Evolutionary conservation across 768 basidiomycete species (phyloP).

Genomic region (Mycena leptocephala): DNA sequence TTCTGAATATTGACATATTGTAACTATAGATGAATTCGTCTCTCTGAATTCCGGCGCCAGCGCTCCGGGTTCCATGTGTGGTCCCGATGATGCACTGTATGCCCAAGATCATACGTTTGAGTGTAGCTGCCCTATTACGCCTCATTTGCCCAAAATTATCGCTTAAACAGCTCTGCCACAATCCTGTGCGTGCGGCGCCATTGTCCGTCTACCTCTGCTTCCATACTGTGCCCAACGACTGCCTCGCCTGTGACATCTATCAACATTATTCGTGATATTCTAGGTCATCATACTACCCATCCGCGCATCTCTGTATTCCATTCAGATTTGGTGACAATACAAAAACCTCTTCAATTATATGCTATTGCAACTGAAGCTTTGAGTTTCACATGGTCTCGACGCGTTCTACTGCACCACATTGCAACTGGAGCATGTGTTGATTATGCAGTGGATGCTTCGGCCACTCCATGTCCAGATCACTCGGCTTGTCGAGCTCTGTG

Average conservation of each 20-base stretch:
- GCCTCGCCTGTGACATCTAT: neutral
- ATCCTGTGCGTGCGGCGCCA: neutral
- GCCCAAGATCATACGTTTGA: neutral
- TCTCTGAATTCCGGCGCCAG: no score
- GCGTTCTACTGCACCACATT: conserved; percentile 4
- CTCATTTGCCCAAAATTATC: neutral
- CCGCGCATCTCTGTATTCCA: conserved; percentile 7
- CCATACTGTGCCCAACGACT: neutral
- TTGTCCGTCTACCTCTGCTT: no score
- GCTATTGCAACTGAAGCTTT: neutral
- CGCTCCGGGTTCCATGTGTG: neutral
- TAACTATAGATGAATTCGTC: no score
- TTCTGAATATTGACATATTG: no score
- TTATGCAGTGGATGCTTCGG: neutral
- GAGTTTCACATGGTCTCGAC: conserved; percentile 1
- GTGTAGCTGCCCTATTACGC: neutral
- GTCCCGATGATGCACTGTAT: neutral
- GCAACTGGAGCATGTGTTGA: conserved; percentile 7
- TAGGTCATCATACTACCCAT: neutral
- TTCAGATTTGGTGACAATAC: neutral
- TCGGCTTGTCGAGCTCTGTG: neutral
- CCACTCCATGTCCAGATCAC: neutral
- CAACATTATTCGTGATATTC: neutral
- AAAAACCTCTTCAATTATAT: conserved; percentile 12
- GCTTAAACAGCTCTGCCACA: neutral